A percentile compares a stretch with the other conserved stretches of the same genome.
phyloP scores from a whole-genome alignment of 1,284 basidiomycete species.

The Sphagnurus paluster region DNA sequence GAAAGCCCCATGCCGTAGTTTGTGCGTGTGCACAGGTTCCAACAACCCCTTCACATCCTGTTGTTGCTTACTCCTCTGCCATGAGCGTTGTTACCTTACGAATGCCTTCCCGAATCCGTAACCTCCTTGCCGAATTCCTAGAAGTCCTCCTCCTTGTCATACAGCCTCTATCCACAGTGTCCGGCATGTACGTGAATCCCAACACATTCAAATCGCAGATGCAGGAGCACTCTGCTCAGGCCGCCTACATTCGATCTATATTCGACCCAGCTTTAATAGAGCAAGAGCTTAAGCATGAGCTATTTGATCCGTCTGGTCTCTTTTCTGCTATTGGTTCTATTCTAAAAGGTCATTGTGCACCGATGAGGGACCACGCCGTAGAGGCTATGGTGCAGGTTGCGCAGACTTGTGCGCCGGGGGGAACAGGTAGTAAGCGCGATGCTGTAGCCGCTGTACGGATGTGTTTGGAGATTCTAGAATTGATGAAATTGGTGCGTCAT shows the following conservation, averaged over 20 bases:
- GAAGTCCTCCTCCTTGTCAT: conserved; percentile 85
- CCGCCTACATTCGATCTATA: conserved; percentile 57
- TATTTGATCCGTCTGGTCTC: conserved; percentile 83
- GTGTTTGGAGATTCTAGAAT: conserved; percentile 90
- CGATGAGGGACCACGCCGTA: conserved; percentile 85
- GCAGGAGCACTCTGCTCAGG: conserved; percentile 58
- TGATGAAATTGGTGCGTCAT: conserved; percentile 87
- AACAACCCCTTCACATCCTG: conserved; percentile 38
- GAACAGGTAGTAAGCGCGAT: conserved; percentile 55
- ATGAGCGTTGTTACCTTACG: conserved; percentile 56
- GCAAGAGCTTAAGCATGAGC: conserved; percentile 74
- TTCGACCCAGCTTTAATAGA: conserved; percentile 77
- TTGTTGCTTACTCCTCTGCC: conserved; percentile 43
- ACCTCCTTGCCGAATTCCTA: conserved; percentile 76
- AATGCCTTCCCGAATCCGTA: conserved; percentile 74
- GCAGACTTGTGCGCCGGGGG: conserved; percentile 53
- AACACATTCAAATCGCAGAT: conserved; percentile 52
- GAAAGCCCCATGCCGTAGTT: conserved; percentile 50
- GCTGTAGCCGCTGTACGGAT: conserved; percentile 77
- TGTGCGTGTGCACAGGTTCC: conserved; percentile 56
- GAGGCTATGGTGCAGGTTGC: conserved; percentile 82
- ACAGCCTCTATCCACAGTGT: conserved; percentile 60
- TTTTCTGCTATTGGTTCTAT: conserved; percentile 80
- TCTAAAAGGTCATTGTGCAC: conserved; percentile 90
- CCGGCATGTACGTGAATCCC: conserved; percentile 53